Evolutionary conservation across 2,329 filamentous ascomycete species (phyloP), one percentile per base, ranked within the genome.

Genomic region (Colletotrichum abscissum): DNA sequence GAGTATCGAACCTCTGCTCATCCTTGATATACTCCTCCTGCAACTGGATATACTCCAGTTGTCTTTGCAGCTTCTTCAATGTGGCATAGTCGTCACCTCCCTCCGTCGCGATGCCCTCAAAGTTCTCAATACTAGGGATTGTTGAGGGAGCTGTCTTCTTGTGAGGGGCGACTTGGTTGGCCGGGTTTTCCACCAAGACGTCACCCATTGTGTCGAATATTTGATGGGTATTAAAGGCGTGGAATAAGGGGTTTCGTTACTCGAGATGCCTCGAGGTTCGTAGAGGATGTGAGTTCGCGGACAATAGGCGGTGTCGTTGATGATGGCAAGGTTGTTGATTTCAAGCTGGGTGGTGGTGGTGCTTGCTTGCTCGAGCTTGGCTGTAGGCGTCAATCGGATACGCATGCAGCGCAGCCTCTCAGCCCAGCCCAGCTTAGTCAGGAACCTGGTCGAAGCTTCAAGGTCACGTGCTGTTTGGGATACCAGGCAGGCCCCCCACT

Each of bases 11-110:
- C 93, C 94, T 92, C 87, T 99, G 97, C 88, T 99, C 97, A 91
- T 99, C 97, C 88, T 99, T 99, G 91, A 99, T 99, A 85, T 99
- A 99, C 84, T 99, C 97, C 86, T 99, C 97, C 86, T 99, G 97
- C 79, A 99, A 90, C 85, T 98, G 95, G 82, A 98, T 98, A 78
- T 90, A 98, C 92, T 99, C 97, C 78, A 98, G 87, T 87, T 98
- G 95, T 82, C 96, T 90, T 85, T 99, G 96, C 76, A 98, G 91
- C 88, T 97, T 97, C 89, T 99, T 99, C 84, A 98, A 89, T 54
- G 93, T 95, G 65, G 94, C 95, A 84, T 99, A 99, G 82, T 98
- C 96, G 83, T 98, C 96, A 76, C 92, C 94, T 63, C 92, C 92
- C 80, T 98, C 95, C 69, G 91, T 91, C 19, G 92, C 90, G 75